Conservation (phyloP, 2,329 filamentous ascomycete genomes). For the Penicillium verrucosum region DNA sequence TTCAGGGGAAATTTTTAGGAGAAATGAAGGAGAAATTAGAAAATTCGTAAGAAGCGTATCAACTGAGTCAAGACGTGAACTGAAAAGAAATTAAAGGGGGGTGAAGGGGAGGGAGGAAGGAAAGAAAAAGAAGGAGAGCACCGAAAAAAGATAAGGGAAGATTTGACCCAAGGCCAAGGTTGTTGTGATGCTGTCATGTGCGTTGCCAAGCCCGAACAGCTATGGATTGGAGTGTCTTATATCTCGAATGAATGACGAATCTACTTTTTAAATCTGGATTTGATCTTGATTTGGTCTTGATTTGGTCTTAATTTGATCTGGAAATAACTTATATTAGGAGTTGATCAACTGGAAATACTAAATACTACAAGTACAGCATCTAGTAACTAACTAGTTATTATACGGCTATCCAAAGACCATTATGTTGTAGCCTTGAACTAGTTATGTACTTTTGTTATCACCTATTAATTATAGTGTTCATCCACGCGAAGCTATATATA, state of each 20-base stretch:
- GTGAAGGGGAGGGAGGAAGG: neutral
- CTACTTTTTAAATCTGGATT: neutral
- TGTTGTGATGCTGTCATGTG: constrained; percentile 28
- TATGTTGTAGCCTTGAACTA: no score
- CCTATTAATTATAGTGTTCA: no score
- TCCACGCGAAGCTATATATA: no score
- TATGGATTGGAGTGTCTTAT: neutral
- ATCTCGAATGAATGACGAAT: neutral
- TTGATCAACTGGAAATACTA: no score
- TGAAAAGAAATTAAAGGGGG: neutral
- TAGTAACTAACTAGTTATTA: no score
- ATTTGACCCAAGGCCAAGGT: constrained; percentile 8
- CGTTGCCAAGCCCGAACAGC: constrained; percentile 19
- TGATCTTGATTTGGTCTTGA: no score
- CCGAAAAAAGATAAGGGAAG: constrained; percentile 18
- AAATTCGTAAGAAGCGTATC: constrained; percentile 6
- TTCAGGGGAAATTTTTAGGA: neutral
- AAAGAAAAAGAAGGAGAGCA: constrained; percentile 9
- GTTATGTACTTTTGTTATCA: no score
- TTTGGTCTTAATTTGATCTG: no score
- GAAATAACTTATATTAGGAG: no score
- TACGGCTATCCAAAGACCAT: no score
- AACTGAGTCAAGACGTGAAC: neutral
- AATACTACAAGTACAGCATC: no score
- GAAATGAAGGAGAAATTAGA: constrained; percentile 4